Percentiles rank a stretch among this genome's conserved stretches.
Conservation (phyloP, 352 stramenopile species). For the Pythium scleroteichum region DNA sequence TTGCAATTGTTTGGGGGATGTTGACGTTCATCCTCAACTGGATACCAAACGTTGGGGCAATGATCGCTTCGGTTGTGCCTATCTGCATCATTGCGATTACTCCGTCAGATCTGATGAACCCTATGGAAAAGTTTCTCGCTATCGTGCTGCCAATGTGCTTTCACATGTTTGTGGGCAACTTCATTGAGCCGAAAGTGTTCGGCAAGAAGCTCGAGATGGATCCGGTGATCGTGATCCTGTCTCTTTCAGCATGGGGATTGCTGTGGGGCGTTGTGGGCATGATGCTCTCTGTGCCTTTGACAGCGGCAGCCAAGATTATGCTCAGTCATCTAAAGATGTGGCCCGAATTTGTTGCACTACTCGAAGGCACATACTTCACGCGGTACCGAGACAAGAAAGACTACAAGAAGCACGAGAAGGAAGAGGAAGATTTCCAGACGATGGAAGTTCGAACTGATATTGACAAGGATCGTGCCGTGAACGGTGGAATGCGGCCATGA, state of each 20-base stretch:
- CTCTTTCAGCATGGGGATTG: slow-evolving; percentile 84
- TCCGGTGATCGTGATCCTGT: slow-evolving; percentile 85
- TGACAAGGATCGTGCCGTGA: slow-evolving; percentile 50
- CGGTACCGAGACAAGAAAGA: slow-evolving; percentile 64
- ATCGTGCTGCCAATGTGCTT: slow-evolving; percentile 86
- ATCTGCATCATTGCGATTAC: slow-evolving; percentile 90
- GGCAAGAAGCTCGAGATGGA: slow-evolving; percentile 87
- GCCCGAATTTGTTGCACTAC: slow-evolving; percentile 83
- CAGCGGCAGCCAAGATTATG: slow-evolving; percentile 87
- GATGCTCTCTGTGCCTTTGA: slow-evolving; percentile 89
- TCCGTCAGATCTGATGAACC: slow-evolving; percentile 80
- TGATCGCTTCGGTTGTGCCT: slow-evolving; percentile 82
- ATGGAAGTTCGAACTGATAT: slow-evolving; percentile 80
- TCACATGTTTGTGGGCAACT: slow-evolving; percentile 90
- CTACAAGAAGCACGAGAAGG: slow-evolving; percentile 79
- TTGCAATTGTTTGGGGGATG: slow-evolving; percentile 88
- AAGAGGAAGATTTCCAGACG: slow-evolving; percentile 56
- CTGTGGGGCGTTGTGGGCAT: slow-evolving; percentile 88
- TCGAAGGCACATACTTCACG: slow-evolving; percentile 87
- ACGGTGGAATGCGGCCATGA: slow-evolving; percentile 26
- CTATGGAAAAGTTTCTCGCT: slow-evolving; percentile 88
- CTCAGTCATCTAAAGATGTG: slow-evolving; percentile 83
- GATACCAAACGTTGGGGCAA: slow-evolving; percentile 88
- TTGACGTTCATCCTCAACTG: slow-evolving; percentile 90
- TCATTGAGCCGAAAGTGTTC: slow-evolving; percentile 88